A percentile compares a stretch with the other conserved stretches of the same genome.
Evolutionary conservation across 768 basidiomycete genomes (phyloP).

Genomic region (Tricholoma bakamatsutake): DNA sequence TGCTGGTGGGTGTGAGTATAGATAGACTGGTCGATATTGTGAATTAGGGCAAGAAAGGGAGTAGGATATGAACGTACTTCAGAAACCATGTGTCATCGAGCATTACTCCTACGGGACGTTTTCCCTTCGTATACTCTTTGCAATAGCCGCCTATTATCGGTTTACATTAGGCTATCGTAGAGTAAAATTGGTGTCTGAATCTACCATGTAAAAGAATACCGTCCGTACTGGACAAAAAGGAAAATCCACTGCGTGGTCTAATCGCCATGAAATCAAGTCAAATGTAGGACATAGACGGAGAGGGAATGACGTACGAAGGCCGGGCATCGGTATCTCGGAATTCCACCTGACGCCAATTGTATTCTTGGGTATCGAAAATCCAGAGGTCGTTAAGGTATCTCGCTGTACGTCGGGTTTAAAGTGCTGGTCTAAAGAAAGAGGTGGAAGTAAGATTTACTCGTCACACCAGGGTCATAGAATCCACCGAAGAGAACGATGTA

Average conservation of each 20-base stretch:
- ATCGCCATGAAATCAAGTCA: background rate
- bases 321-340: slow-evolving; percentile 63
- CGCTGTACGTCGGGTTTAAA: slow-evolving; percentile 33
- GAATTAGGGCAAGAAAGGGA: background rate
- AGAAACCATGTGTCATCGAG: slow-evolving; percentile 90
- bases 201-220: slow-evolving; percentile 77
- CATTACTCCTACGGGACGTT: slow-evolving; percentile 80
- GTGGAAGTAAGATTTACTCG: slow-evolving; percentile 41
- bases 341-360: slow-evolving; percentile 78
- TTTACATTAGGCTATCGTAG: background rate
- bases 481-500: slow-evolving; percentile 84
- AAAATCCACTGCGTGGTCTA: slow-evolving; percentile 75
- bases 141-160: slow-evolving; percentile 69
- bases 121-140: slow-evolving; percentile 85
- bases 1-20: slow-evolving; percentile 12
- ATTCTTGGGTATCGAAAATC: slow-evolving; percentile 82
- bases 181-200: slow-evolving; percentile 1
- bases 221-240: slow-evolving; percentile 71
- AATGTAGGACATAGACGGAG: background rate
- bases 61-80: slow-evolving; percentile 36
- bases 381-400: slow-evolving; percentile 81
- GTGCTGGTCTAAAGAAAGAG: background rate
- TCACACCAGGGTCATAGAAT: slow-evolving; percentile 82
- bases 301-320: slow-evolving; percentile 53
- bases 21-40: background rate